Evolutionary conservation across 768 basidiomycete species (phyloP).

Genomic region (Tricholoma flavovirens): DNA sequence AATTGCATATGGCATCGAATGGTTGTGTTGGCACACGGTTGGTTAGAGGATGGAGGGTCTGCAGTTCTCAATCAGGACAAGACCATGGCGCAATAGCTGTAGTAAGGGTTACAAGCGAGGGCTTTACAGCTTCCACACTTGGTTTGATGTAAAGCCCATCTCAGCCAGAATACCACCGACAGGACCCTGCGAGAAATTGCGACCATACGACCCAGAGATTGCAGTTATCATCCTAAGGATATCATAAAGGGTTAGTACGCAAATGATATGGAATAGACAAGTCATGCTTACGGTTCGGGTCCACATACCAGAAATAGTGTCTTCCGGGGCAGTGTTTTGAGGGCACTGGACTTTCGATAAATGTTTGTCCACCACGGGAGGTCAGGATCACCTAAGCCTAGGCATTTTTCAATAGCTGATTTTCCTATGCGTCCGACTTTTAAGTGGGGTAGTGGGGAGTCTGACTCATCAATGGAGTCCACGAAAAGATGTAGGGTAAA

Average conservation of each 20-base stretch:
- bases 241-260: background rate
- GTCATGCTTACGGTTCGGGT: constrained; percentile 63
- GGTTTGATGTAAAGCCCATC: constrained; percentile 52
- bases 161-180: constrained; percentile 63
- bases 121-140: constrained; percentile 65
- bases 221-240: constrained; percentile 61
- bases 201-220: constrained; percentile 72
- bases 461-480: constrained; percentile 36
- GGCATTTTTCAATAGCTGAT: constrained; percentile 36
- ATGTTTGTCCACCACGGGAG: constrained; percentile 32
- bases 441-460: constrained; percentile 21
- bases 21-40: too few species aligned
- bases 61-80: background rate
- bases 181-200: constrained; percentile 68
- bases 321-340: constrained; percentile 24
- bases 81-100: background rate
- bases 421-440: constrained; percentile 52
- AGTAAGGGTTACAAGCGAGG: background rate
- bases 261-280: background rate
- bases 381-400: constrained; percentile 23
- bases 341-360: constrained; percentile 17
- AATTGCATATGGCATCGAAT: background rate
- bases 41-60: too few species aligned
- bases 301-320: constrained; percentile 76
- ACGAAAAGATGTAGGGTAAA: constrained; percentile 61